Percentiles rank a stretch among this genome's conserved stretches.
Evolutionary conservation across 2,329 filamentous ascomycete genomes (phyloP).

Genomic region (Trichoderma koningii): DNA sequence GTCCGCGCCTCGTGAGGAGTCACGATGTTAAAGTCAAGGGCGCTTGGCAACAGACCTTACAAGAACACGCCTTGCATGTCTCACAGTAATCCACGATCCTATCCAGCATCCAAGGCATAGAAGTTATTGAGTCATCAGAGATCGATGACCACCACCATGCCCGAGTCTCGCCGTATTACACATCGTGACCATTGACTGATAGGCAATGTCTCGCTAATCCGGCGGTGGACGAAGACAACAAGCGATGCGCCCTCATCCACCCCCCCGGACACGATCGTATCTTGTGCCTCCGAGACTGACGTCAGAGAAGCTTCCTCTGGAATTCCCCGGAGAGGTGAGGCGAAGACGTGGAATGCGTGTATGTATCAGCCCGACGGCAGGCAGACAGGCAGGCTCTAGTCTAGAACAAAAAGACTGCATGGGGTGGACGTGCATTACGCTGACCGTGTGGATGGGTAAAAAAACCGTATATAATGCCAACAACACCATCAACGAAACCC

Average conservation of each 20-base stretch:
- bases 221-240: slow-evolving; percentile 1
- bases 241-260: background rate
- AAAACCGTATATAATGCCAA: background rate
- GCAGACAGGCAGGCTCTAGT: background rate
- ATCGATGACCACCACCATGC: too few relatives aligned
- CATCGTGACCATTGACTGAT: too few relatives aligned
- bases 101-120: too few relatives aligned
- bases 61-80: background rate
- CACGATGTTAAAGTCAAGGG: background rate
- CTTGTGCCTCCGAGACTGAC: slow-evolving; percentile 7
- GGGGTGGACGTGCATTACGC: slow-evolving; percentile 10
- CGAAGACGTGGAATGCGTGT: background rate
- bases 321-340: background rate
- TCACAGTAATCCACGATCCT: too few relatives aligned
- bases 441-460: slow-evolving; percentile 2
- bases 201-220: background rate
- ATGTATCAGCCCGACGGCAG: background rate
- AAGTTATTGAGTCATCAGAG: too few relatives aligned
- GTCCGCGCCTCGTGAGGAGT: background rate
- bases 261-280: background rate
- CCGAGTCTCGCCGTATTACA: too few relatives aligned
- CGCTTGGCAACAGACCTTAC: background rate
- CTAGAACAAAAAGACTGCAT: slow-evolving; percentile 3
- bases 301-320: slow-evolving; percentile 13
- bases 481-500: background rate